Evolutionary conservation across 2,329 filamentous ascomycete species (phyloP).

Genomic region (Saccharata proteae): DNA sequence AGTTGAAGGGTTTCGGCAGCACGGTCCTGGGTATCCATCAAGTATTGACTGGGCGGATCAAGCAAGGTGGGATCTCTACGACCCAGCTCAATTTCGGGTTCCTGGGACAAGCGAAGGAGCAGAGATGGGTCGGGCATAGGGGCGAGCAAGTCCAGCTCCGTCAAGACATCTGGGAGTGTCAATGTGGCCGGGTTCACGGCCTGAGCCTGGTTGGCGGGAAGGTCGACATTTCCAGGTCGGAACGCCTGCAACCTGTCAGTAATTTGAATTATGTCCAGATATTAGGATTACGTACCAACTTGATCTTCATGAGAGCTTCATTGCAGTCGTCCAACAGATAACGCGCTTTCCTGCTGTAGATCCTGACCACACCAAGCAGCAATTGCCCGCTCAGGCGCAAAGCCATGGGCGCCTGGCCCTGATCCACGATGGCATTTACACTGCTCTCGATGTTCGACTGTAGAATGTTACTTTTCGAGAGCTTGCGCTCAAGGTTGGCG

Average conservation of each 20-base stretch:
- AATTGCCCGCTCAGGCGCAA: conserved; percentile 88
- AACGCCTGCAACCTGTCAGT: conserved; percentile 67
- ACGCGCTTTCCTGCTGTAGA: conserved; percentile 93
- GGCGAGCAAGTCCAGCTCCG: conserved; percentile 77
- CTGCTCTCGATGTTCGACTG: conserved; percentile 92
- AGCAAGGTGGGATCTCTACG: conserved; percentile 31
- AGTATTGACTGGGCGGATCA: conserved; percentile 22
- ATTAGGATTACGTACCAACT: conserved; percentile 56
- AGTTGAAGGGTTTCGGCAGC: conserved; percentile 28
- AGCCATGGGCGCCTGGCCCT: conserved; percentile 87
- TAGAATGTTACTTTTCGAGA: conserved; percentile 91
- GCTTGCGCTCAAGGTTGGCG: conserved; percentile 94
- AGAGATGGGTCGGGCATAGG: conserved; percentile 72
- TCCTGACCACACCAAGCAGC: conserved; percentile 87
- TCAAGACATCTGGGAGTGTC: conserved; percentile 83
- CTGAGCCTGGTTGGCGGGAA: conserved; percentile 66
- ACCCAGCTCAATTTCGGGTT: conserved; percentile 42
- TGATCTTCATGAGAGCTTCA: conserved; percentile 94
- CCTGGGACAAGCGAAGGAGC: conserved; percentile 65
- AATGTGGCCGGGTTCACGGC: conserved; percentile 75
- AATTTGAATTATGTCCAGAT: conserved; percentile 15
- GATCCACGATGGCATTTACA: conserved; percentile 88
- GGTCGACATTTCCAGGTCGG: conserved; percentile 88
- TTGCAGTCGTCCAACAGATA: conserved; percentile 97
- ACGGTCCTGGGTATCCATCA: conserved; percentile 14